These are phyloP conservation scores for Malus sieversii DNA, from an alignment of 306 rosid genomes.

Conservation along the genomic window DNA sequence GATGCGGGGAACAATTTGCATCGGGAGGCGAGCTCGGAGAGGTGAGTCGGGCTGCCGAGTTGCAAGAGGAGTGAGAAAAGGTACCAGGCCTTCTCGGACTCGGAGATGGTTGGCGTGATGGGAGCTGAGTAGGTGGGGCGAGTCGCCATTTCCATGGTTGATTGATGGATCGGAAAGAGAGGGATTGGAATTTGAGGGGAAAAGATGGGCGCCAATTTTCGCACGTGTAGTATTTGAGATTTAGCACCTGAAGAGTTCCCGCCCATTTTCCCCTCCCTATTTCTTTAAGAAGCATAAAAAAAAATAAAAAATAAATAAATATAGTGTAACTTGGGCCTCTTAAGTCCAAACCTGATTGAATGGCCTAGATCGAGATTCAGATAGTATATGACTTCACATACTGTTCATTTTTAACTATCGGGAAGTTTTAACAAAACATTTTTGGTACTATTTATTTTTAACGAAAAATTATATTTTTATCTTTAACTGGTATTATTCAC, in stretches of 20 bases:
- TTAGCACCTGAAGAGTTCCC: constrained; percentile 14
- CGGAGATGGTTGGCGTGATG: not conserved
- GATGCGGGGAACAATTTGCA: constrained; percentile 35
- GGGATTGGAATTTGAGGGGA: not conserved
- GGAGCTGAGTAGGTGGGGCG: constrained; percentile 1
- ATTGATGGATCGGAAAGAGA: not conserved
- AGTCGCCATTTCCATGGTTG: constrained; percentile 11
- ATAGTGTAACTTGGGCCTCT: no score
- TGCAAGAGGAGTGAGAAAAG: constrained; percentile 26
- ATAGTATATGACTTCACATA: no score
- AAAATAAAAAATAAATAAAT: fast-evolving
- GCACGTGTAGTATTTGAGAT: constrained; percentile 15
- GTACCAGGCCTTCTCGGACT: constrained; percentile 26
- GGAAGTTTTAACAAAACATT: no score
- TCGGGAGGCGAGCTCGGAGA: constrained; percentile 27
- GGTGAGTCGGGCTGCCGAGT: constrained; percentile 26
- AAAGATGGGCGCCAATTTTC: constrained; percentile 24
- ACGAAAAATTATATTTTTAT: no score
- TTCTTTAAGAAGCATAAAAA: no score
- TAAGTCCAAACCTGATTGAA: no score
- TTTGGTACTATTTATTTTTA: no score
- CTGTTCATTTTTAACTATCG: no score
- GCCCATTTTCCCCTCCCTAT: not conserved
- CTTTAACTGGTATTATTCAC: no score
- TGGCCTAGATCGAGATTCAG: no score